These are phyloP conservation scores for Thalassiosira mediterranea DNA, from an alignment of 352 stramenopile genomes.

Conservation along the genomic window DNA sequence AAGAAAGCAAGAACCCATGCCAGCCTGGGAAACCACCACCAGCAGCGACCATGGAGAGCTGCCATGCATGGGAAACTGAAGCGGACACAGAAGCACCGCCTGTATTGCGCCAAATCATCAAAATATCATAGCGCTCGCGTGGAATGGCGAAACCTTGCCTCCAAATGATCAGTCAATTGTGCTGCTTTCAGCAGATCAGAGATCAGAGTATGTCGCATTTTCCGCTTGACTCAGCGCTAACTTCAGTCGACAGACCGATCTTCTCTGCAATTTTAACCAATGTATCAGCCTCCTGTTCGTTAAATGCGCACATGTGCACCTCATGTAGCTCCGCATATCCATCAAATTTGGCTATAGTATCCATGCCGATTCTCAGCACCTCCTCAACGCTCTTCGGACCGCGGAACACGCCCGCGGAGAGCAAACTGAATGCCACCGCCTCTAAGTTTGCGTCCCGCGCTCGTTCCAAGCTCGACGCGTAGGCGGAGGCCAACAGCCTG, in stretches of 20 bases:
- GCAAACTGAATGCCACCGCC: constrained; percentile 56
- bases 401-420: constrained; percentile 62
- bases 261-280: constrained; percentile 28
- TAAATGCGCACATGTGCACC: constrained; percentile 50
- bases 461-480: constrained; percentile 52
- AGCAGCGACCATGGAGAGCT: no score
- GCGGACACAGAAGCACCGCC: no score
- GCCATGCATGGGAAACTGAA: no score
- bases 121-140: no score
- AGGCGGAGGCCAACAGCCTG: constrained; percentile 49
- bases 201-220: constrained; percentile 10
- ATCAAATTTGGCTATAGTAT: constrained; percentile 51
- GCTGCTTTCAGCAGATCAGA: no score
- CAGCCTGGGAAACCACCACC: no score
- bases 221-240: not conserved
- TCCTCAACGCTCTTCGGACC: constrained; percentile 41
- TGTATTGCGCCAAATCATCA: no score
- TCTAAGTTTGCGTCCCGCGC: constrained; percentile 24
- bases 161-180: no score
- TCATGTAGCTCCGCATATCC: constrained; percentile 43
- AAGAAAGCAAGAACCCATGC: no score
- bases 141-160: no score
- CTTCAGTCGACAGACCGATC: constrained; percentile 15
- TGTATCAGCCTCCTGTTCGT: constrained; percentile 21
- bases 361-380: constrained; percentile 54